Base-by-base conservation (phyloP, 1,284 basidiomycete species). In the Athelia psychrophila region DNA sequence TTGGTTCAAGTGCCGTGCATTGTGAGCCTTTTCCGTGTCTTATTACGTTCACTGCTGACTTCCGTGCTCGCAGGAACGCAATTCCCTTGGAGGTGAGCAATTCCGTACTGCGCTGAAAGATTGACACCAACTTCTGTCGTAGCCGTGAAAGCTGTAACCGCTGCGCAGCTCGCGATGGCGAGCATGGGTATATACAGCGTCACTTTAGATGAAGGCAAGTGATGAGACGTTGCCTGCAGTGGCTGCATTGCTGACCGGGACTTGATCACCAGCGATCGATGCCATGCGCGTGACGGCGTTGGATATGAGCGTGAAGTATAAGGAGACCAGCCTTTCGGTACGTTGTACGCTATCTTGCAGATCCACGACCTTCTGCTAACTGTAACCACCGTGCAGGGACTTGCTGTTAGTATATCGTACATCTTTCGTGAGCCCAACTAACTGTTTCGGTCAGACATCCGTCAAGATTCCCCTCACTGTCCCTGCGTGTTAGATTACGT, bases 1-100 rank as follows among this genome's bases (percentile, higher is more conserved):
- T 79, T 95, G 9, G 93, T 96, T 0, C 94, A 98, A 69, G 92
- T 97, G 8, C 95, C 95, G 1, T 98, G 93, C 64, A 95, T 96
- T 57, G 92, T 93, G 69, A 57, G 85, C 75, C 23, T 44, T 33
- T 24, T 45, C 32, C 49, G 57, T 51, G n/a, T 45, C 24, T 18
- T 51, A 12, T n/a, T 30, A 18, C 22, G 49, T 27, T 19, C 51
- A 20, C 33, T 35, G 49, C 44, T 52, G 19, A 42, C 15, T 5
- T 42, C n/a, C 38, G 16, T 42, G n/a, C 20, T 36, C 25, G 6
- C 58, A 89, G 84, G 91, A 94, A 69, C 80, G 91, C 20, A 95
- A 94, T 63, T 91, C 89, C 62, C 71, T 95, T 18, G 93, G 93
- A 70, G 91, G 91, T 81, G 5, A 18, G 38, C 38, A 18, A 42